Percentiles rank a stretch among this genome's conserved stretches.
phyloP scores from a whole-genome alignment of 768 basidiomycete genomes.

The Calocybe gangraenosa region DNA sequence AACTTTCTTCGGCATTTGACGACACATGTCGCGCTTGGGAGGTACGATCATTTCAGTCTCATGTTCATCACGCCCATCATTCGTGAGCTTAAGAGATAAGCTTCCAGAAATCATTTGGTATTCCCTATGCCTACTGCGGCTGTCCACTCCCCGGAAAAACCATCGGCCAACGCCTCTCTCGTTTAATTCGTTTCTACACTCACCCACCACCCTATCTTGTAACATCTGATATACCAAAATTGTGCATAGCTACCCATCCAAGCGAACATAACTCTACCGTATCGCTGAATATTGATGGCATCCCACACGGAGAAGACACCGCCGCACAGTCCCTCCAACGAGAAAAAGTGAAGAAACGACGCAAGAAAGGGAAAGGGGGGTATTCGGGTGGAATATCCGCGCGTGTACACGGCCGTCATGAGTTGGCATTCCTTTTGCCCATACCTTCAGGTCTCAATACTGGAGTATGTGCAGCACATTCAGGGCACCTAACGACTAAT shows the following conservation, averaged over 20 bases:
- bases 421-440: background rate
- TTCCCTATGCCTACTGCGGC: conserved; percentile 53
- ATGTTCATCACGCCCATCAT: no score
- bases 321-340: background rate
- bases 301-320: conserved; percentile 9
- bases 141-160: conserved; percentile 42
- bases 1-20: conserved; percentile 44
- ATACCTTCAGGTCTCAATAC: background rate
- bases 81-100: no score
- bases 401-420: background rate
- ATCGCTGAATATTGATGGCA: conserved; percentile 11
- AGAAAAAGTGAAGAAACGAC: background rate
- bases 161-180: conserved; percentile 34
- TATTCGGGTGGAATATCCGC: background rate
- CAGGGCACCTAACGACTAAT: background rate
- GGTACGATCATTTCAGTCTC: no score
- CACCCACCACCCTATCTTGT: conserved; percentile 25
- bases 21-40: conserved; percentile 25
- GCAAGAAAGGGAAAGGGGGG: background rate
- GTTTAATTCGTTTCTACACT: conserved; percentile 16
- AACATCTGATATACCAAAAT: conserved; percentile 26
- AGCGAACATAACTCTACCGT: conserved; percentile 42
- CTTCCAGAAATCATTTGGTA: conserved; percentile 40
- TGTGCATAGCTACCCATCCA: conserved; percentile 53
- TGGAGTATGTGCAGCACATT: background rate